Conservation (phyloP, 345 rosid species). For the Pelargonium nanum region DNA sequence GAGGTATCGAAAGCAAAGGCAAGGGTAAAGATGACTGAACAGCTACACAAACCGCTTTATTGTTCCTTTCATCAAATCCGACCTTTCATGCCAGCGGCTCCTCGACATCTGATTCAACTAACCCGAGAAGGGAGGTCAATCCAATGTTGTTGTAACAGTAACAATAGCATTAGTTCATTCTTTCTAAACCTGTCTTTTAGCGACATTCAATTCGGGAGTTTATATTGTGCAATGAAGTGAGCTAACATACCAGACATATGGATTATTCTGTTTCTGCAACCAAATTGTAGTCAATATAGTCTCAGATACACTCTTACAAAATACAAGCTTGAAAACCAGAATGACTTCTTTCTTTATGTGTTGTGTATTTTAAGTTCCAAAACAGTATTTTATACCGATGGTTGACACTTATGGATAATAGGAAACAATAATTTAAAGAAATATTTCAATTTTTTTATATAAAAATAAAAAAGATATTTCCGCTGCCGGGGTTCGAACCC, state of each 20-base stretch:
- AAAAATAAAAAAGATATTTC: too few relatives aligned
- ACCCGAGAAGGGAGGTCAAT: neutral
- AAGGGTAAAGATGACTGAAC: conserved; percentile 61
- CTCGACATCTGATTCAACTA: neutral
- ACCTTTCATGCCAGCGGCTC: neutral
- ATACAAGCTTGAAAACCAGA: too few relatives aligned
- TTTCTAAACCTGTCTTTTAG: conserved; percentile 3
- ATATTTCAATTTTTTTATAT: too few relatives aligned
- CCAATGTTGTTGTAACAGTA: conserved; percentile 11
- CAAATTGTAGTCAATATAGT: neutral
- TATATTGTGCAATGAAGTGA: neutral
- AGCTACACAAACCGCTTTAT: neutral
- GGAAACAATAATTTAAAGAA: too few relatives aligned
- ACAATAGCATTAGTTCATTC: conserved; percentile 16
- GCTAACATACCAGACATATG: neutral
- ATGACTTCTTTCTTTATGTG: too few relatives aligned
- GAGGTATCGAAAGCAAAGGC: conserved; percentile 50
- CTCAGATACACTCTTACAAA: neutral
- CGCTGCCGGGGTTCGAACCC: too few relatives aligned
- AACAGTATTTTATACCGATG: too few relatives aligned
- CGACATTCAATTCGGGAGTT: too few relatives aligned
- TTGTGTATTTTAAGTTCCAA: too few relatives aligned
- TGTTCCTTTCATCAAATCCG: neutral
- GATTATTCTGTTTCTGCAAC: neutral
- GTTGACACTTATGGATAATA: too few relatives aligned